phyloP scores from a whole-genome alignment of 768 basidiomycete species.

The Auriculariales sp. region DNA sequence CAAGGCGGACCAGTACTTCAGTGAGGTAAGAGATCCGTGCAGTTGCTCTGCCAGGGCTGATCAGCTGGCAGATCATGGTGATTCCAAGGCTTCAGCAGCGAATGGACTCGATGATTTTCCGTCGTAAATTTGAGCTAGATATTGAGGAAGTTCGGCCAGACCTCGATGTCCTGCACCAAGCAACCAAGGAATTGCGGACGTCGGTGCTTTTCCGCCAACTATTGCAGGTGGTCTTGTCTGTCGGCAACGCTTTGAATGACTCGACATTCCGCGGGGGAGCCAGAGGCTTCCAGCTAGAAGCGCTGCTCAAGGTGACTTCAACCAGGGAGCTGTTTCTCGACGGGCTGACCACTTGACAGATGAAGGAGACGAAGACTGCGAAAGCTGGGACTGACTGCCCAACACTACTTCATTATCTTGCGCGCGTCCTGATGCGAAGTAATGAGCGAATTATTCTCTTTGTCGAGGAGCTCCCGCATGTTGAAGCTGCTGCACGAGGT shows the following conservation, averaged over 20 bases:
- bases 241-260: constrained; percentile 75
- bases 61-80: constrained; percentile 42
- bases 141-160: constrained; percentile 77
- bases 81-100: constrained; percentile 65
- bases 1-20: constrained; percentile 74
- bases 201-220: constrained; percentile 55
- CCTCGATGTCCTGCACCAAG: constrained; percentile 54
- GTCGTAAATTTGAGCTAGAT: constrained; percentile 67
- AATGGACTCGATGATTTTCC: constrained; percentile 71
- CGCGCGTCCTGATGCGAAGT: constrained; percentile 49
- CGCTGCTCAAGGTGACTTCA: constrained; percentile 54
- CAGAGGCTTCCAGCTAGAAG: constrained; percentile 70
- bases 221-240: constrained; percentile 52
- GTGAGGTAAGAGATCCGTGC: constrained; percentile 32
- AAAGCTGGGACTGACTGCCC: constrained; percentile 58
- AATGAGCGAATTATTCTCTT: constrained; percentile 56
- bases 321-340: not conserved
- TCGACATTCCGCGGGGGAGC: constrained; percentile 77
- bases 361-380: constrained; percentile 71
- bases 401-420: constrained; percentile 85
- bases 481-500: constrained; percentile 79
- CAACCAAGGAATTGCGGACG: constrained; percentile 49
- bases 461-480: constrained; percentile 62
- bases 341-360: constrained; percentile 22
- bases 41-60: not conserved